Evolutionary conservation across 495 filamentous ascomycete genomes (phyloP), one percentile per base, ranked within the genome.

Genomic region (Aspergillus heteromorphus): DNA sequence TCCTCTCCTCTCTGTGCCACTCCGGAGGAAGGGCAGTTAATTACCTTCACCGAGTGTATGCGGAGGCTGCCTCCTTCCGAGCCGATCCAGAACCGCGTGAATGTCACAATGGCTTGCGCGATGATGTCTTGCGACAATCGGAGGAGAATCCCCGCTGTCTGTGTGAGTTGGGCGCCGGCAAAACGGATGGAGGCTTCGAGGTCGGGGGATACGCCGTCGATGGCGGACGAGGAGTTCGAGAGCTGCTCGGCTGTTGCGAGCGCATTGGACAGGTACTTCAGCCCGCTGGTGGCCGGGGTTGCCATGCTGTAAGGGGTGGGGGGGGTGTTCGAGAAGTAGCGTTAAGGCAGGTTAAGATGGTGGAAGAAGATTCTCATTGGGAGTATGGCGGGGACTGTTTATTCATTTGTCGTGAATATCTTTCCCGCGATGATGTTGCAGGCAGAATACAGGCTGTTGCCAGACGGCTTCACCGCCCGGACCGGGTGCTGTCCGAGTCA

Each of bases 41-140:
- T 29, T 57, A 86, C 84, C 72, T 80, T 79, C 18, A 74, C 75
- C 6, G 77, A 75, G 64, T 81, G 75, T 19, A 83, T 77, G 1
- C 71, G 68, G 34, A 86, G 67, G 61, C 84, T 87, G 3, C 83
- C 83, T 10, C 83, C 83, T 43, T 86, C 84, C 1, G 79, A 62
- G 1, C 84, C 83, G 5, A 91, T 72, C 83, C 88, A 97, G 74
- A 92, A 96, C 5, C 93, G 79, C n/a, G 85, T 87, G 25, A 95
- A 83, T 0, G 93, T 73, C n/a, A 98, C 83, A 61, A 91, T 87
- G 2, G 93, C 89, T 61, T 91, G 89, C 13, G 91, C 87, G 23
- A 95, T 90, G 45, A 91, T 82, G 52, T 92, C 89, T 63, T 97
- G 95, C 1, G 92, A 88, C 45, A 97, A 73, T 40, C 88, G 81